A percentile compares a stretch with the other conserved stretches of the same genome.
Conservation (phyloP, 495 filamentous ascomycete genomes). For the Penicillium canariense region DNA sequence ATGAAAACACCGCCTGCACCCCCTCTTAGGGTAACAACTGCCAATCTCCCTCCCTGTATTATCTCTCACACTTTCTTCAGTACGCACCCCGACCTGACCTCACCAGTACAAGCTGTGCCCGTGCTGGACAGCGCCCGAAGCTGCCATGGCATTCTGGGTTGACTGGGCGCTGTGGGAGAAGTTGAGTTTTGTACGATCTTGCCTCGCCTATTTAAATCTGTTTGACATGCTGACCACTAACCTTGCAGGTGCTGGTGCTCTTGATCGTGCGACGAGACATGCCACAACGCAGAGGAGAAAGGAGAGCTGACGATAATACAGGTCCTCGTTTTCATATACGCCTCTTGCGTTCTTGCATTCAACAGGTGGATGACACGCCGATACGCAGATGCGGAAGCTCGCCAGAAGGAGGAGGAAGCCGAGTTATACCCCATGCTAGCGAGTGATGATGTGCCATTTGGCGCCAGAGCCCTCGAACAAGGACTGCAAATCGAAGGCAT, state of each 20-base stretch:
- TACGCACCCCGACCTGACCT: not conserved
- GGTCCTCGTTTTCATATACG: constrained; percentile 47
- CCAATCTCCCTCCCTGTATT: too few species aligned
- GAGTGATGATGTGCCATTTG: constrained; percentile 74
- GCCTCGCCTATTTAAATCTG: not conserved
- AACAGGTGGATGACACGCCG: constrained; percentile 62
- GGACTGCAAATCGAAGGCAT: constrained; percentile 86
- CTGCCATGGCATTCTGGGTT: constrained; percentile 61
- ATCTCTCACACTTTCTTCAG: not conserved
- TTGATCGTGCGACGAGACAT: constrained; percentile 41
- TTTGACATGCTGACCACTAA: constrained; percentile 14
- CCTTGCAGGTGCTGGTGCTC: constrained; percentile 39
- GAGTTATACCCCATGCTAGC: constrained; percentile 34
- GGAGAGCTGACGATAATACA: constrained; percentile 35
- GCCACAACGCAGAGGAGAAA: not conserved
- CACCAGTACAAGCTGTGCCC: not conserved
- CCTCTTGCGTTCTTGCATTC: constrained; percentile 50
- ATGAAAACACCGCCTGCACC: not conserved
- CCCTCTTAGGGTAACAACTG: too few species aligned
- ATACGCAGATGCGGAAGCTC: constrained; percentile 62
- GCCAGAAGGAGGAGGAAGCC: constrained; percentile 50
- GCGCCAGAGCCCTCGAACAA: constrained; percentile 81
- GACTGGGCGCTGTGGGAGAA: constrained; percentile 87
- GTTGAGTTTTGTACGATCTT: constrained; percentile 77
- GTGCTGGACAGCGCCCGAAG: not conserved